Evolutionary conservation across 2,329 filamentous ascomycete species (phyloP).

Genomic region (Pestalotiopsis sp.): DNA sequence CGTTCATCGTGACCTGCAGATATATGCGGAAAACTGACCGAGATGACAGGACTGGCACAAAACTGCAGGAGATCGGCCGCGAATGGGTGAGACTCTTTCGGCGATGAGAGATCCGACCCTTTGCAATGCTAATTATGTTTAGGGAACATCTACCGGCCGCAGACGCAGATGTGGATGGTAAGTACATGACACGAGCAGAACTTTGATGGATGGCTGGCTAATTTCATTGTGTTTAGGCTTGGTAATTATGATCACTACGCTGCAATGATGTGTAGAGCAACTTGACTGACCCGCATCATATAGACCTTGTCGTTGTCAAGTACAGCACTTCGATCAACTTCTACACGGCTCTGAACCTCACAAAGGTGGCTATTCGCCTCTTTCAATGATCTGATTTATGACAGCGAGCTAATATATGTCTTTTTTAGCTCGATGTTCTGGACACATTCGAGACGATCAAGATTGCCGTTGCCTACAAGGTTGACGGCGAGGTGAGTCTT

Average conservation of each 20-base stretch:
- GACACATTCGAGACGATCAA: constrained; percentile 78
- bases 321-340: constrained; percentile 68
- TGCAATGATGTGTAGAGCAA: neutral
- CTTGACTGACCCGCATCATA: constrained; percentile 34
- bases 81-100: constrained; percentile 25
- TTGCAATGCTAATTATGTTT: neutral
- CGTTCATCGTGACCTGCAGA: neutral
- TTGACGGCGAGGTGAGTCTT: constrained; percentile 30
- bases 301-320: constrained; percentile 71
- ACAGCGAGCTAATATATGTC: constrained; percentile 37
- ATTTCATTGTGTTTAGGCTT: constrained; percentile 15
- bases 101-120: neutral
- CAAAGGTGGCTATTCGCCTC: constrained; percentile 40
- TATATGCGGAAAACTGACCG: neutral
- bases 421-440: constrained; percentile 64
- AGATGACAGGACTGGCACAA: constrained; percentile 29
- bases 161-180: constrained; percentile 58
- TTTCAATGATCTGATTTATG: neutral
- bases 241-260: constrained; percentile 20
- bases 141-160: constrained; percentile 43
- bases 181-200: neutral
- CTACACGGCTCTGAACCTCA: constrained; percentile 65
- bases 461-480: constrained; percentile 71
- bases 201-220: neutral
- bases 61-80: constrained; percentile 42